These are phyloP conservation scores for Syzygium syzygioides DNA, from an alignment of 441 rosid species.

Conservation along the genomic window DNA sequence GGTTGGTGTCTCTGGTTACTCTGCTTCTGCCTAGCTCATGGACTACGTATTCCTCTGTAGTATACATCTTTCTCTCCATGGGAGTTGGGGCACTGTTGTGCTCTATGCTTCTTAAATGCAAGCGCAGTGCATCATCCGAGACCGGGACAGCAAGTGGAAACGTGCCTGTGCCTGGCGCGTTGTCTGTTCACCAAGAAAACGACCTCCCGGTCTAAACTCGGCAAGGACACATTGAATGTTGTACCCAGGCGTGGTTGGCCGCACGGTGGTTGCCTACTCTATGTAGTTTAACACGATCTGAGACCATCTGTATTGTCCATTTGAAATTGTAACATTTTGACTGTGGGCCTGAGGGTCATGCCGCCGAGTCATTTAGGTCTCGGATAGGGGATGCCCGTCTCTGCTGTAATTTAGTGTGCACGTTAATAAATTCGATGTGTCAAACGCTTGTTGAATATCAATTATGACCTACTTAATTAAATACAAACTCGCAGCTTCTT, in stretches of 20 bases:
- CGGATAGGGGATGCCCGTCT: too few species aligned
- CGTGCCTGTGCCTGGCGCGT: background rate
- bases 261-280: background rate
- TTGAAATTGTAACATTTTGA: background rate
- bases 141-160: background rate
- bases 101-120: background rate
- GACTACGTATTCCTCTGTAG: accelerated
- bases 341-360: background rate
- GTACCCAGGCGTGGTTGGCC: background rate
- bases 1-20: background rate
- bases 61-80: background rate
- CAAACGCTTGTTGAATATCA: background rate
- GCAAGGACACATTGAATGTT: background rate
- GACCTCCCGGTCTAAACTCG: background rate
- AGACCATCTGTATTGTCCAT: background rate
- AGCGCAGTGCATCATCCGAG: background rate
- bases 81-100: background rate
- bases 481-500: too few species aligned
- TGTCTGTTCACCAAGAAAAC: background rate
- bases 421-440: background rate
- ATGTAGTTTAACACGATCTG: background rate
- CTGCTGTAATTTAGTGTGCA: background rate
- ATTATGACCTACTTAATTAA: background rate
- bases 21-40: background rate
- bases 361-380: background rate